Evolutionary conservation across 1,284 basidiomycete species (phyloP), one percentile per base, ranked within the genome.

Genomic region (Stygiomarasmius scandens): DNA sequence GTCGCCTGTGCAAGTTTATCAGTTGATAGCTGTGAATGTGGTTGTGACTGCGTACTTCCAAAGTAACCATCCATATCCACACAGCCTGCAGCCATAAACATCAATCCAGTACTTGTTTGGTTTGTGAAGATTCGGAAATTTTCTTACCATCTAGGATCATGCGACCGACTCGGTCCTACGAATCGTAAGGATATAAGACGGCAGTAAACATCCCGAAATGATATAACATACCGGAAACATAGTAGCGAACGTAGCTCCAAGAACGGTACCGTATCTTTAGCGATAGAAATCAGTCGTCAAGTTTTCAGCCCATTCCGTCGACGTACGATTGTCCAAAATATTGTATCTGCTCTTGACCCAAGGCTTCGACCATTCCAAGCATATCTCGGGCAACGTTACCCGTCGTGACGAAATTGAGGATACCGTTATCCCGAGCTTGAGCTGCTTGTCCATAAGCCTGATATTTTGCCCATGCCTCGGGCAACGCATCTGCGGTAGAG

Each of bases 291-390:
- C 1, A 46, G 3, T 5, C 44, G 19, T 4, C 12, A 8, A 52
- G 43, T 20, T n/a, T 16, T 19, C 9, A 16, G 22, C 9, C n/a
- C n/a, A n/a, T n/a, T n/a, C n/a, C n/a, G n/a, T n/a, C n/a, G n/a
- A n/a, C 76, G 60, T 61, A 83, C 76, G 75, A 80, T 54, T 81
- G 76, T 16, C 81, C 81, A 79, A 79, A 83, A 60, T 82, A 84
- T 52, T 74, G 73, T 14, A 84, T 58, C 60, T 80, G 79, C 12
- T 78, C 71, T 55, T 66, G 64, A 0, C 79, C 80, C 60, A 77
- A 72, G 1, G 76, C 77, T 54, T 75, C 62, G 0, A 72, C 67
- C 52, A 84, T 83, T 20, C 70, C 64, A 46, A 83, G 64, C 80
- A 84, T 82, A 62, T 83, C 82, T 19, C 74, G 69, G 12, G 76